Base-by-base conservation (phyloP, 2,329 filamentous ascomycete species). In the Fusarium sp. region DNA sequence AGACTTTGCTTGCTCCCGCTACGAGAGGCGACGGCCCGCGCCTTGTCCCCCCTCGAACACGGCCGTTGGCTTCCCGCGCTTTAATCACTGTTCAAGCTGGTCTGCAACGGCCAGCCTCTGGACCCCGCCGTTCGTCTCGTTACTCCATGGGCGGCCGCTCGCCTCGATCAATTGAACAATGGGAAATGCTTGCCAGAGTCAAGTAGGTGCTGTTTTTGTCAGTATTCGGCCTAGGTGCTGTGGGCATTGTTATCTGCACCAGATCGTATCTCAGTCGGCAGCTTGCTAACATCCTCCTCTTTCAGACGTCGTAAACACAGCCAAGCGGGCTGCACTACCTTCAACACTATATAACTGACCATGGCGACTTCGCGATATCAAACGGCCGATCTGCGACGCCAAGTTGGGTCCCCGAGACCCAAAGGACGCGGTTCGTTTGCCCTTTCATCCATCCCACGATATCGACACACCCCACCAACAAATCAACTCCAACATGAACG, bases 401-500 rank as follows among this genome's bases (percentile, higher is more conserved):
- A 87, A 77, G 85, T 88, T 73, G 87, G 87, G 73, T 90, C 88
- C 67, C 88, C 88, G 44, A 85, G 87, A 80, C 86, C 87, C 35
- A 90, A 89, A 80, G 85, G 84, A 75, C 86, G 87, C 82, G 87
- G 87, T 88, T 81, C 76, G 86, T 83, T 45, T 45, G 28, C 66
- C 69, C 51, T 62, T 61, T 52, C 49, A 44, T 24, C 48, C 48
- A 66, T 61, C 45, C n/a, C 44, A 54, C 24, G 49, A 66, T 55
- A 52, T 26, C 48, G 48, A 59, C 57, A 57, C 48, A 38, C 47
- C 60, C 52, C 51, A 38, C 65, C 36, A 49, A n/a, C 49, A 58
- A 59, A 26, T 57, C 60, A 35, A 51, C 20, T 28, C 31, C 24
- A 51, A 38, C 56, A 35, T 51, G 42, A 48, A 48, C 57, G 52